Evolutionary conservation across 2,329 filamentous ascomycete genomes (phyloP).

Genomic region (Tetracladium maxilliforme): DNA sequence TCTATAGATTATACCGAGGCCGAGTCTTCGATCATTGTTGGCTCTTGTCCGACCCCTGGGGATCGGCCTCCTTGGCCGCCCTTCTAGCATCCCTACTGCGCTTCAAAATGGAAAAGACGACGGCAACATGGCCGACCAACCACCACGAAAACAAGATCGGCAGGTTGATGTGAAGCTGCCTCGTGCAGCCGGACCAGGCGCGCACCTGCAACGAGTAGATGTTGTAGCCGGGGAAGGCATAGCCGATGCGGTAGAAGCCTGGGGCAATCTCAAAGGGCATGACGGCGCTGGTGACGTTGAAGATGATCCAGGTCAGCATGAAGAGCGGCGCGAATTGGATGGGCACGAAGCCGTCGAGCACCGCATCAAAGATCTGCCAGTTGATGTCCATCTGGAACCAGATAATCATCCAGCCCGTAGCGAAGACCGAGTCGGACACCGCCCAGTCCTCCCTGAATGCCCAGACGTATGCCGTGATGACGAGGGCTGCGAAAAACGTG

Average conservation of each 20-base stretch:
- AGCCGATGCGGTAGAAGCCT: conserved; percentile 45
- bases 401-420: conserved; percentile 40
- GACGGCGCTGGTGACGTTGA: conserved; percentile 45
- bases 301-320: conserved; percentile 44
- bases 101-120: no score
- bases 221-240: conserved; percentile 48
- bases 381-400: conserved; percentile 43
- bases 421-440: conserved; percentile 36
- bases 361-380: conserved; percentile 23
- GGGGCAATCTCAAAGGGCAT: conserved; percentile 43
- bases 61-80: no score
- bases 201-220: conserved; percentile 26
- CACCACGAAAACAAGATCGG: conserved; percentile 26
- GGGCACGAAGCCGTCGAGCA: conserved; percentile 17
- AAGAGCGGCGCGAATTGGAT: conserved; percentile 23
- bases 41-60: no score
- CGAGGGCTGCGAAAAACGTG: conserved; percentile 19
- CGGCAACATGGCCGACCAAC: conserved; percentile 6
- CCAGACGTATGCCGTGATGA: conserved; percentile 25
- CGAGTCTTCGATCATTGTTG: no score
- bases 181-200: conserved; percentile 27
- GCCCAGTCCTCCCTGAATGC: conserved; percentile 25
- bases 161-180: conserved; percentile 19
- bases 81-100: no score
- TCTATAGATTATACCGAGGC: no score